Conservation (phyloP, 1,284 basidiomycete species). For the Vanrija sp. region DNA sequence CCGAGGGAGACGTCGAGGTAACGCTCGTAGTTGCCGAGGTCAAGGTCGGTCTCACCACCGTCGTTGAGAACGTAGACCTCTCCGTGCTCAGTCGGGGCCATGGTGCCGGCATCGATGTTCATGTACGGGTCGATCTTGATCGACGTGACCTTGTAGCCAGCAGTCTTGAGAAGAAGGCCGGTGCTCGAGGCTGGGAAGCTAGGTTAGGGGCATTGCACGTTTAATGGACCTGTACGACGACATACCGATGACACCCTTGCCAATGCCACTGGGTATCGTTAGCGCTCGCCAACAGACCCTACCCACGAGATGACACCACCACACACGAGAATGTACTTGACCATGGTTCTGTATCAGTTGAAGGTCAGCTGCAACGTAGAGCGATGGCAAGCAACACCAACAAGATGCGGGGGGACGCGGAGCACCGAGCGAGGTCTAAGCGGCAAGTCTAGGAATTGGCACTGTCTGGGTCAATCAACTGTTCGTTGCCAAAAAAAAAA, state of each 20-base stretch:
- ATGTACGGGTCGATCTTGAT: conserved; percentile 99
- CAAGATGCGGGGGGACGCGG: background rate
- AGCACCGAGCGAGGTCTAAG: background rate
- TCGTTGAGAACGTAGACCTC: conserved; percentile 98
- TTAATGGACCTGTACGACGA: conserved; percentile 3
- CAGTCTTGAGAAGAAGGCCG: conserved; percentile 90
- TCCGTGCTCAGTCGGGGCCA: conserved; percentile 98
- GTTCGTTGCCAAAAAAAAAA: background rate
- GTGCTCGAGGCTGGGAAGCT: conserved; percentile 78
- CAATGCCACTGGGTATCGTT: conserved; percentile 66
- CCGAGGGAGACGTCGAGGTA: conserved; percentile 93
- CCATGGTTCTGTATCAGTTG: conserved; percentile 25
- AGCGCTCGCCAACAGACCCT: background rate
- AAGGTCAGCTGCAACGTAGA: conserved; percentile 9
- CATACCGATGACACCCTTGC: conserved; percentile 90
- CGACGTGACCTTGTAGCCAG: conserved; percentile 92
- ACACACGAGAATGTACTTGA: conserved; percentile 84
- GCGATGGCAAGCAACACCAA: no score
- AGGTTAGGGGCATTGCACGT: background rate
- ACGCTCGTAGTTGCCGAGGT: conserved; percentile 97
- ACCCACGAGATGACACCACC: conserved; percentile 72
- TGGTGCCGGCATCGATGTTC: conserved; percentile 99
- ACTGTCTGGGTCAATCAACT: background rate
- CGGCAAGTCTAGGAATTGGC: background rate
- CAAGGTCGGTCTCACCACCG: conserved; percentile 96